A percentile compares a stretch with the other conserved stretches of the same genome.
Conservation (phyloP, 2,329 filamentous ascomycete species). For the Trichocomaceae sp. region DNA sequence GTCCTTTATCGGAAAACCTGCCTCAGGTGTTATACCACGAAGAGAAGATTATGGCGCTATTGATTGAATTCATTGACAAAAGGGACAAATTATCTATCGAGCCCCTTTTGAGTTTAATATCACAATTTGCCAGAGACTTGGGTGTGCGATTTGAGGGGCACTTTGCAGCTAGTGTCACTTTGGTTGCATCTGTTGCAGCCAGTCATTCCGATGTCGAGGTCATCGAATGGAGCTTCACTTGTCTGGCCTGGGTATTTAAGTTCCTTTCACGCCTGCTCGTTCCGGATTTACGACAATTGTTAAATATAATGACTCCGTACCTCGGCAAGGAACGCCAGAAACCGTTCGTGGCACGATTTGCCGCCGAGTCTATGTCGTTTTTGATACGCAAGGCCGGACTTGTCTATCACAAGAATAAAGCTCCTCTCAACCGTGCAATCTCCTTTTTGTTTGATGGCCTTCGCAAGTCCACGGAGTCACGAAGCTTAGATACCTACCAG, state of each 20-base stretch:
- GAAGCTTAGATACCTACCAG: constrained; percentile 56
- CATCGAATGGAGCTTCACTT: constrained; percentile 97
- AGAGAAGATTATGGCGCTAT: constrained; percentile 69
- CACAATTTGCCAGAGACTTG: constrained; percentile 90
- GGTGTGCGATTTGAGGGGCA: constrained; percentile 82
- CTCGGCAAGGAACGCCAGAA: constrained; percentile 78
- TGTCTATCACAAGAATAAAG: constrained; percentile 64
- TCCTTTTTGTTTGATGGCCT: constrained; percentile 67
- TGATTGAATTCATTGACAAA: constrained; percentile 69
- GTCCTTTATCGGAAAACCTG: constrained; percentile 77
- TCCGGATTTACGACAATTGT: constrained; percentile 76
- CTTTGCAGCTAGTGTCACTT: constrained; percentile 66
- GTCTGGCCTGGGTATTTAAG: constrained; percentile 93
- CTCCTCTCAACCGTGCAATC: constrained; percentile 64
- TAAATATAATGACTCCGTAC: constrained; percentile 73
- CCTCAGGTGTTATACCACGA: constrained; percentile 89
- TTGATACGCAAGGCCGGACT: constrained; percentile 81
- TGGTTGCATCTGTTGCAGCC: constrained; percentile 72
- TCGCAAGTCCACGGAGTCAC: constrained; percentile 27
- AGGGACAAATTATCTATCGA: constrained; percentile 76
- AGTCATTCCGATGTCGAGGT: constrained; percentile 73
- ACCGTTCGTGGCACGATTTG: constrained; percentile 81
- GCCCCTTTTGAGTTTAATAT: constrained; percentile 77
- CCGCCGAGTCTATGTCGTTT: constrained; percentile 91
- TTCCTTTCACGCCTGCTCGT: constrained; percentile 85